These are phyloP conservation scores for Paraurostyla sp. DNA, from an alignment of 73 alveolate genomes.

Conservation along the genomic window DNA sequence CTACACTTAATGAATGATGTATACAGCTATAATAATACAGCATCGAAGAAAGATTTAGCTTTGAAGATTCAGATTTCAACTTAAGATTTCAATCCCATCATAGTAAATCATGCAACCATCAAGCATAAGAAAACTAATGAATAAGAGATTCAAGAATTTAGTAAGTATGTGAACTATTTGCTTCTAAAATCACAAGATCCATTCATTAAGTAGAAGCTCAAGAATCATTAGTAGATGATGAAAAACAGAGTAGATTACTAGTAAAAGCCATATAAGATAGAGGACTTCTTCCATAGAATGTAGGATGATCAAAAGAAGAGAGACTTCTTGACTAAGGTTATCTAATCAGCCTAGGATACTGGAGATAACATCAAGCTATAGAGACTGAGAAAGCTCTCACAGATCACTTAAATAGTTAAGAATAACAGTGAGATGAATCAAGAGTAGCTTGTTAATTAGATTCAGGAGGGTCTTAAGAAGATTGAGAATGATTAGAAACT, in stretches of 20 bases:
- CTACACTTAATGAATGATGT: background rate
- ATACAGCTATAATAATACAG: background rate
- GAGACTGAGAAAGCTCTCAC: background rate
- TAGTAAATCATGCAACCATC: too few relatives aligned
- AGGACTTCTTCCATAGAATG: background rate
- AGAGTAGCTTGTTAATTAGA: background rate
- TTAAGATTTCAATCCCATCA: too few relatives aligned
- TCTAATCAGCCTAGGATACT: background rate
- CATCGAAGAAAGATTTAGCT: background rate
- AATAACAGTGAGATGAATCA: background rate
- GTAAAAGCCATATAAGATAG: background rate
- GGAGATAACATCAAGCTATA: background rate
- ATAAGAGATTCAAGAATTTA: constrained; percentile 3
- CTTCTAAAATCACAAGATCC: constrained; percentile 9
- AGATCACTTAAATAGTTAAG: background rate
- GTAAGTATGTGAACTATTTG: constrained; percentile 8
- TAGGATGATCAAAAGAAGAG: background rate
- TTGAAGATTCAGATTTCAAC: too few relatives aligned
- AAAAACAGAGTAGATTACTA: background rate
- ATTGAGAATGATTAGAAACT: background rate
- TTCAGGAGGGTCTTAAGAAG: background rate
- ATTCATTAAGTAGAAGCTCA: constrained; percentile 2
- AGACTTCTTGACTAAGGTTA: background rate
- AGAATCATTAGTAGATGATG: background rate
- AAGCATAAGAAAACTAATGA: background rate